These are phyloP conservation scores for Mrakia hoshinonis DNA, from an alignment of 768 basidiomycete species.

Conservation along the genomic window DNA sequence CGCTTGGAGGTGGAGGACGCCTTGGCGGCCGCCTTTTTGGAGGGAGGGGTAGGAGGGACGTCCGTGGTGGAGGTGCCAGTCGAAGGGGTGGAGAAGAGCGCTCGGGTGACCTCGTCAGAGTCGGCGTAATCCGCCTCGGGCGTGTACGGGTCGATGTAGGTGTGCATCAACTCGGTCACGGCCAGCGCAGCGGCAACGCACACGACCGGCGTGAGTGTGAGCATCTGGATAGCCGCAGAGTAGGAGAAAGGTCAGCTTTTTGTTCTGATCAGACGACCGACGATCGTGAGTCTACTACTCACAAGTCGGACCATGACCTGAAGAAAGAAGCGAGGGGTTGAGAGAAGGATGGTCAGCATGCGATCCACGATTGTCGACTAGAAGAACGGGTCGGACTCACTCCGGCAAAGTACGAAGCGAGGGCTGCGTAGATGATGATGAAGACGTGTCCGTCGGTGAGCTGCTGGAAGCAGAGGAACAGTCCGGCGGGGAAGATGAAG, in stretches of 20 bases:
- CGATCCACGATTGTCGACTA: neutral
- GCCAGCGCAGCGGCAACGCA: constrained; percentile 89
- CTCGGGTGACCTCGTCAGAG: constrained; percentile 34
- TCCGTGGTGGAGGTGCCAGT: constrained; percentile 45
- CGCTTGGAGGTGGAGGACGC: neutral
- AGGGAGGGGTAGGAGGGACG: constrained; percentile 49
- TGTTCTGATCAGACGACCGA: no score
- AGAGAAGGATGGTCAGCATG: neutral
- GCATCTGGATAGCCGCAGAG: constrained; percentile 54
- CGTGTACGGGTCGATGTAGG: constrained; percentile 74
- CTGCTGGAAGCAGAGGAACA: constrained; percentile 84
- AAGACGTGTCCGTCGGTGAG: constrained; percentile 95
- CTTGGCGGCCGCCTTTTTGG: constrained; percentile 49
- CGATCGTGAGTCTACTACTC: neutral
- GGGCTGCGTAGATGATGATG: constrained; percentile 92
- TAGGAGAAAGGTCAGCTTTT: neutral
- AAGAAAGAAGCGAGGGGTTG: no score
- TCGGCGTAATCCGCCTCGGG: constrained; percentile 46
- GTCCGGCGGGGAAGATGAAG: constrained; percentile 95
- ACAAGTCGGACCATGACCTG: constrained; percentile 83
- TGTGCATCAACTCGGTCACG: constrained; percentile 75
- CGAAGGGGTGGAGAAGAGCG: constrained; percentile 37
- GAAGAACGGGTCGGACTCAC: neutral
- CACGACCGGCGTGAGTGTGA: constrained; percentile 92
- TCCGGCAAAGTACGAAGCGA: constrained; percentile 96